These are phyloP conservation scores for Diaporthe australafricana DNA, from an alignment of 2,329 filamentous ascomycete species.

Conservation along the genomic window DNA sequence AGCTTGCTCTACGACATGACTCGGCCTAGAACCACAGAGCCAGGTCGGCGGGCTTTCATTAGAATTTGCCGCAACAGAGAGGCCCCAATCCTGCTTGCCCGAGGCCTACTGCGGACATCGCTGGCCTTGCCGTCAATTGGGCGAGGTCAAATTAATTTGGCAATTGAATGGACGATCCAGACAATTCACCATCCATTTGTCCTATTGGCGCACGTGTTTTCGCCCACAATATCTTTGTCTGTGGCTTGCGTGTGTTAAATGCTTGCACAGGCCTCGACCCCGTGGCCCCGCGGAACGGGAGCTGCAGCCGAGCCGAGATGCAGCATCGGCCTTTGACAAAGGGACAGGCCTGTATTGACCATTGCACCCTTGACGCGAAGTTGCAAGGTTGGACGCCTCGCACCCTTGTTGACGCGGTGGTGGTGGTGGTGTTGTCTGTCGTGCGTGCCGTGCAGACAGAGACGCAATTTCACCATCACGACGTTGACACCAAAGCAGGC, in stretches of 20 bases:
- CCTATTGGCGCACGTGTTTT: neutral
- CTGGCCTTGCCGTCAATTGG: neutral
- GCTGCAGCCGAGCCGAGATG: slow-evolving; percentile 9
- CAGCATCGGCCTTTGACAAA: neutral
- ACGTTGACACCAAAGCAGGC: slow-evolving; percentile 1
- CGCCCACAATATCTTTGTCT: neutral
- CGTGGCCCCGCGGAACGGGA: slow-evolving; percentile 3
- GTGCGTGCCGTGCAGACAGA: neutral
- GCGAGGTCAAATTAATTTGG: neutral
- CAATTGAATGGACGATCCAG: neutral
- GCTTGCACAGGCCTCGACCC: neutral
- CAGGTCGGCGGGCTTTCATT: neutral
- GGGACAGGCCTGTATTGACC: neutral
- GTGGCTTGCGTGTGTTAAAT: neutral
- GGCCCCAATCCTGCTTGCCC: neutral
- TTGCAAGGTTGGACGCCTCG: neutral
- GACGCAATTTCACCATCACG: slow-evolving; percentile 19
- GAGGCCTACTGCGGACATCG: neutral
- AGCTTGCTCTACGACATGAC: neutral
- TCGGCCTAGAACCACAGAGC: neutral
- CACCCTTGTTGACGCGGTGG: slow-evolving; percentile 6
- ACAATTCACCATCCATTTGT: neutral
- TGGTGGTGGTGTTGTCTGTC: slow-evolving; percentile 1
- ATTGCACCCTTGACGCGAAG: slow-evolving; percentile 7
- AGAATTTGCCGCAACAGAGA: neutral